These are phyloP conservation scores for Serpula lacrymans DNA, from an alignment of 768 basidiomycete genomes.

Conservation along the genomic window DNA sequence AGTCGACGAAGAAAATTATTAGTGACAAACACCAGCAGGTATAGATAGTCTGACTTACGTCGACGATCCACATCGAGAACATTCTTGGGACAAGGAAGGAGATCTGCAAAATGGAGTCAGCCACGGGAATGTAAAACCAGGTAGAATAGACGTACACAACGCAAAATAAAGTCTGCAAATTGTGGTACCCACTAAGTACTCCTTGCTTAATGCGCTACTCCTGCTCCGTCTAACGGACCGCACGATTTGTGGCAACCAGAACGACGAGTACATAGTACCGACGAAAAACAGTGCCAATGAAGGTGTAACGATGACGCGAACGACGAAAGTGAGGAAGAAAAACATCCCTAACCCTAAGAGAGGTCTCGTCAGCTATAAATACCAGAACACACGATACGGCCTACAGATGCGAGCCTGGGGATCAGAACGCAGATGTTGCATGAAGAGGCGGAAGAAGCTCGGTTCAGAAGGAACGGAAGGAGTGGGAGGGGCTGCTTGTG, in stretches of 20 bases:
- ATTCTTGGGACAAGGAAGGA: constrained; percentile 79
- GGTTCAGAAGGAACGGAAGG: constrained; percentile 10
- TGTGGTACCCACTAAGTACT: constrained; percentile 78
- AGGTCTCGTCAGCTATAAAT: constrained; percentile 8
- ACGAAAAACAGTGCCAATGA: constrained; percentile 65
- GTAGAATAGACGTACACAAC: constrained; percentile 55
- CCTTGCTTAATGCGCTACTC: constrained; percentile 59
- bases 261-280: constrained; percentile 64
- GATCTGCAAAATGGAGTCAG: constrained; percentile 49
- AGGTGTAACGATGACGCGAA: constrained; percentile 70
- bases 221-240: constrained; percentile 71
- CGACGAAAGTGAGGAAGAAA: constrained; percentile 65
- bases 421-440: constrained; percentile 61
- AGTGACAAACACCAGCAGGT: background rate
- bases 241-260: constrained; percentile 86
- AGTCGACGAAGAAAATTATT: constrained; percentile 2
- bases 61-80: constrained; percentile 78
- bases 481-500: constrained; percentile 14
- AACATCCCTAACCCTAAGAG: constrained; percentile 61
- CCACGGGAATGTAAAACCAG: background rate
- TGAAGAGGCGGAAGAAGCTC: constrained; percentile 45
- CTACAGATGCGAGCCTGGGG: constrained; percentile 71
- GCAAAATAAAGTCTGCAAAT: constrained; percentile 65
- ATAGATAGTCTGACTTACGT: constrained; percentile 41
- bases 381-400: constrained; percentile 18